A percentile compares a stretch with the other conserved stretches of the same genome.
Conservation (phyloP, 352 stramenopile species). For the Globisporangium spinosum region DNA sequence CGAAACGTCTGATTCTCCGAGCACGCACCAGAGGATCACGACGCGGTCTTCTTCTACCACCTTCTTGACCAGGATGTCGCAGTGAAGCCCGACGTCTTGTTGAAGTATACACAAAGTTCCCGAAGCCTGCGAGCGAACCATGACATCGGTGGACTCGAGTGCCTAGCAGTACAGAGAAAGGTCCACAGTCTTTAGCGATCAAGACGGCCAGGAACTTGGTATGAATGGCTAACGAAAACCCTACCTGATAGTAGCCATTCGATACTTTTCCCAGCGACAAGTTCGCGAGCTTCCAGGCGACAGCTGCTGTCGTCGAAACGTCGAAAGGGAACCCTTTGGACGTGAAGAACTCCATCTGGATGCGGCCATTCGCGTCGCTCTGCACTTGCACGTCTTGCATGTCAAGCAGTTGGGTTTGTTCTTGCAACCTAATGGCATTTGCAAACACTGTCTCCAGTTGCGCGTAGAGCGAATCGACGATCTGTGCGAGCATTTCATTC, state of each 20-base stretch:
- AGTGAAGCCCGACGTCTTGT: neutral
- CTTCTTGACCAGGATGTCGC: neutral
- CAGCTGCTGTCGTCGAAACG: conserved; percentile 9
- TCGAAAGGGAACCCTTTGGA: conserved; percentile 22
- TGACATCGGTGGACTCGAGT: neutral
- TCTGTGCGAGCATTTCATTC: conserved; percentile 8
- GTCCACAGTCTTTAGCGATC: neutral
- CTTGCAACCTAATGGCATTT: conserved; percentile 11
- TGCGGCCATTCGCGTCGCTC: conserved; percentile 7
- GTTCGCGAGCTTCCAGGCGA: conserved; percentile 14
- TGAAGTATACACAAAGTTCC: neutral
- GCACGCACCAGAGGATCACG: neutral
- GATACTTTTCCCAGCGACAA: conserved; percentile 14
- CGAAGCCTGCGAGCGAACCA: neutral
- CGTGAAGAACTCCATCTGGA: conserved; percentile 24
- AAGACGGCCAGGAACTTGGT: neutral
- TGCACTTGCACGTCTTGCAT: conserved; percentile 19
- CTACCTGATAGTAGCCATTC: conserved; percentile 15
- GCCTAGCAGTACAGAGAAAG: neutral
- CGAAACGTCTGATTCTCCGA: neutral
- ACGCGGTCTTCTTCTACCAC: neutral
- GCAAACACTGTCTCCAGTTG: conserved; percentile 20
- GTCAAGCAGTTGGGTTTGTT: conserved; percentile 9
- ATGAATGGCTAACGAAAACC: neutral
- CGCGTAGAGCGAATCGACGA: conserved; percentile 15